Conservation (phyloP, 805 yeast genomes). For the Sporopachydermia lactativora region DNA sequence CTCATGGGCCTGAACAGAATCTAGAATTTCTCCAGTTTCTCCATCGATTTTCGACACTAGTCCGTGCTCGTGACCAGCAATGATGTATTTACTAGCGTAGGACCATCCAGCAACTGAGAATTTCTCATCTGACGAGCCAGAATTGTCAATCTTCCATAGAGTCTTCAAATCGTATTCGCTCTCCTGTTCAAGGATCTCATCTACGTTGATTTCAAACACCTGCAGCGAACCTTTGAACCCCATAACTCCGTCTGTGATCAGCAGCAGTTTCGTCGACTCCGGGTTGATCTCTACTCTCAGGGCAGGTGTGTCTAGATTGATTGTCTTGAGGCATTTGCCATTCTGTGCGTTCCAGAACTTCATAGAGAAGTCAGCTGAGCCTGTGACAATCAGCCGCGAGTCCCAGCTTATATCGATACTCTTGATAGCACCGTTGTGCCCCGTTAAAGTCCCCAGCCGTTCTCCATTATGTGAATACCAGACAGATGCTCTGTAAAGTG, state of each 20-base stretch:
- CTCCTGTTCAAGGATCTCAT: slow-evolving; percentile 33
- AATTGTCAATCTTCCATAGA: slow-evolving; percentile 10
- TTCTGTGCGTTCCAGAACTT: slow-evolving; percentile 74
- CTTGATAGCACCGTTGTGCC: slow-evolving; percentile 92
- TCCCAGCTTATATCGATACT: slow-evolving; percentile 73
- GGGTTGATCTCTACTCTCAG: slow-evolving; percentile 82
- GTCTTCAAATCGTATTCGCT: slow-evolving; percentile 15
- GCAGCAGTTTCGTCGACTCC: slow-evolving; percentile 50
- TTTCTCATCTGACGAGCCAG: slow-evolving; percentile 25
- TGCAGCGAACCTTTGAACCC: slow-evolving; percentile 68
- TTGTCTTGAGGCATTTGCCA: slow-evolving; percentile 62
- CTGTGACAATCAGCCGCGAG: slow-evolving; percentile 65
- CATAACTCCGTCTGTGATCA: slow-evolving; percentile 86
- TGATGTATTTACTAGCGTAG: slow-evolving; percentile 53
- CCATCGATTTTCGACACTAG: slow-evolving; percentile 68
- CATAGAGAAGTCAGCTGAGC: slow-evolving; percentile 78
- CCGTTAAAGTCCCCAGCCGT: slow-evolving; percentile 81
- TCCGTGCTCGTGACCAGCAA: slow-evolving; percentile 87
- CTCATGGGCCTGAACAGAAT: slow-evolving; percentile 55
- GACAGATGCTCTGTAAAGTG: slow-evolving; percentile 42
- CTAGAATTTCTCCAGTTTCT: slow-evolving; percentile 53
- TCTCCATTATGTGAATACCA: slow-evolving; percentile 97
- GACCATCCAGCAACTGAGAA: slow-evolving; percentile 83
- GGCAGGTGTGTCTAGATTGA: slow-evolving; percentile 73
- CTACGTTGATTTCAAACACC: slow-evolving; percentile 46